Percentiles rank a stretch among this genome's conserved stretches.
Evolutionary conservation across 768 basidiomycete genomes (phyloP).

Genomic region (Suillus sp.): DNA sequence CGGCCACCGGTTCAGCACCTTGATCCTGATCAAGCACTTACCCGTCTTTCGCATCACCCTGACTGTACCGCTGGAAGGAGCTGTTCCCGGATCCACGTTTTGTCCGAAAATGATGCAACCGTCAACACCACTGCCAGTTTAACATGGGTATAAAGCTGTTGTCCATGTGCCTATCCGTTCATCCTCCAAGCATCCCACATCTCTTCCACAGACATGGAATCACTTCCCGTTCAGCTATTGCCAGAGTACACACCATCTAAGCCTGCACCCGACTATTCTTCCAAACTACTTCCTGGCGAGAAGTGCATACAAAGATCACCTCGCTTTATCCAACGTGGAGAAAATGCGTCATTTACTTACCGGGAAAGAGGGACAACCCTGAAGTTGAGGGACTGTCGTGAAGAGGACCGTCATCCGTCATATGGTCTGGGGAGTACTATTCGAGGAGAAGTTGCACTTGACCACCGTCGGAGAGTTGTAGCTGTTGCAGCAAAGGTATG

Average conservation of each 20-base stretch:
- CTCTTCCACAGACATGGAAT: background rate
- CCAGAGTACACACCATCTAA: conserved; percentile 58
- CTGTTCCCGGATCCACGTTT: background rate
- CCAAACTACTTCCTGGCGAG: conserved; percentile 53
- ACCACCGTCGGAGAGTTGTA: conserved; percentile 27
- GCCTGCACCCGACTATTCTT: conserved; percentile 61
- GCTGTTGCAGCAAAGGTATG: conserved; percentile 33
- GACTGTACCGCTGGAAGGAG: background rate
- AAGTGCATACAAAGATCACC: conserved; percentile 53
- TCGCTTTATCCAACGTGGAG: conserved; percentile 14
- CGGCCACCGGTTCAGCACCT: background rate
- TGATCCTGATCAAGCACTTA: background rate
- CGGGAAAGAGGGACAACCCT: conserved; percentile 34
- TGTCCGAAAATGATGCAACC: conserved; percentile 3
- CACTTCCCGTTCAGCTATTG: conserved; percentile 28
- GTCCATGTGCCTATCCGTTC: background rate
- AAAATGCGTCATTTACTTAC: conserved; percentile 32
- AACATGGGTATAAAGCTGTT: conserved; percentile 6
- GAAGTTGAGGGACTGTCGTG: conserved; percentile 33
- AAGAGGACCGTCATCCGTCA: conserved; percentile 31
- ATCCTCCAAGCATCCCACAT: background rate
- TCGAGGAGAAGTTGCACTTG: conserved; percentile 31
- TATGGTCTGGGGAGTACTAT: conserved; percentile 35
- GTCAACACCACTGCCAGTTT: conserved; percentile 6
- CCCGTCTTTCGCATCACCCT: background rate